Evolutionary conservation across 2,329 filamentous ascomycete genomes (phyloP).

Genomic region (Claviceps africana): DNA sequence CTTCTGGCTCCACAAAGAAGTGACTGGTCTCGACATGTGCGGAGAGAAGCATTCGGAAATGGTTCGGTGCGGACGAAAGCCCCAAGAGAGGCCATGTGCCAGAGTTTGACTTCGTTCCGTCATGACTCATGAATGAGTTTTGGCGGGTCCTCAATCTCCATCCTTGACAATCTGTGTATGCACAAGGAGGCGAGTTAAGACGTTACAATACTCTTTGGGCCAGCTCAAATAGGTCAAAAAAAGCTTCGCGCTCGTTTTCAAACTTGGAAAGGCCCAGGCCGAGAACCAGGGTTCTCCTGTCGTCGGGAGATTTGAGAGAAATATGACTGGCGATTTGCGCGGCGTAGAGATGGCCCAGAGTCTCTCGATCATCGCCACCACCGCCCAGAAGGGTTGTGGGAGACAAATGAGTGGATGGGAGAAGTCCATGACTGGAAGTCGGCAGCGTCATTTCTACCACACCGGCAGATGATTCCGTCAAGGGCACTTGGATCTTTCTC

Average conservation of each 20-base stretch:
- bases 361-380: conserved; percentile 65
- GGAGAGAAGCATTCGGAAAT: not conserved
- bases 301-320: conserved; percentile 52
- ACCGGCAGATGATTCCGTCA: conserved; percentile 52
- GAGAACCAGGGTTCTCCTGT: conserved; percentile 45
- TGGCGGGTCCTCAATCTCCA: not conserved
- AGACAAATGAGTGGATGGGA: conserved; percentile 71
- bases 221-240: conserved; percentile 52
- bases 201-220: conserved; percentile 40
- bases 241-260: conserved; percentile 38
- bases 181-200: not conserved
- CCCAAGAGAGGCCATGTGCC: not conserved
- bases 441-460: conserved; percentile 46
- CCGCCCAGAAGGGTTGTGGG: conserved; percentile 79
- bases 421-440: conserved; percentile 29
- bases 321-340: conserved; percentile 78
- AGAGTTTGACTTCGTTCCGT: not conserved
- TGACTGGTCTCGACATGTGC: not conserved
- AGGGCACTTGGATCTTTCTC: conserved; percentile 61
- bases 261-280: conserved; percentile 43
- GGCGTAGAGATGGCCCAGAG: conserved; percentile 74
- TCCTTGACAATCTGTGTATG: not conserved
- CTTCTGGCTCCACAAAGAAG: not conserved
- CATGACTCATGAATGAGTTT: not conserved
- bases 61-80: not conserved